Evolutionary conservation across 2,329 filamentous ascomycete species (phyloP).

Genomic region (Alternaria dauci): DNA sequence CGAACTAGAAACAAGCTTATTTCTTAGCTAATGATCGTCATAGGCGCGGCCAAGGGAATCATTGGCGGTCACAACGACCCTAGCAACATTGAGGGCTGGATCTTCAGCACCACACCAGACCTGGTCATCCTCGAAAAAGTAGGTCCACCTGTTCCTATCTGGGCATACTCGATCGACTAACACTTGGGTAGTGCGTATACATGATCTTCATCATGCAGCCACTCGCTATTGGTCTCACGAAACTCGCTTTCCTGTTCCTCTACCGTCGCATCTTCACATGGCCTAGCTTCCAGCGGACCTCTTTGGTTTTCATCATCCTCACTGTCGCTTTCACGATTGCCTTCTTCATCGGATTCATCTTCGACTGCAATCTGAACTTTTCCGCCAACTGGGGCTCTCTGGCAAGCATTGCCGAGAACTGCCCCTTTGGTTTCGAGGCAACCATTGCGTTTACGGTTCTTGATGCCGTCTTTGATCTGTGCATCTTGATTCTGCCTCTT

Average conservation of each 20-base stretch:
- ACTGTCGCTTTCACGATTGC: conserved; percentile 7
- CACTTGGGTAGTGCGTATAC: conserved; percentile 5
- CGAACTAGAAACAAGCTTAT: not conserved
- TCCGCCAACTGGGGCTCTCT: conserved; percentile 13
- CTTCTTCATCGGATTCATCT: conserved; percentile 17
- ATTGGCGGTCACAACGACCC: conserved; percentile 12
- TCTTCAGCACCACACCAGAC: conserved; percentile 9
- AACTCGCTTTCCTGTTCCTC: conserved; percentile 15
- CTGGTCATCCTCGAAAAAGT: conserved; percentile 13
- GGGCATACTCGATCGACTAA: not conserved
- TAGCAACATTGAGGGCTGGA: conserved; percentile 10
- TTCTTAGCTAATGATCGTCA: not conserved
- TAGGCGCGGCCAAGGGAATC: conserved; percentile 12
- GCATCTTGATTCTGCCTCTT: conserved; percentile 13
- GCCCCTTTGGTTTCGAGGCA: conserved; percentile 12
- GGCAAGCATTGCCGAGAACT: conserved; percentile 13
- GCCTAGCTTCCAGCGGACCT: conserved; percentile 9
- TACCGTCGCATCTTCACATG: conserved; percentile 15
- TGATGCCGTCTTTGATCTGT: conserved; percentile 13
- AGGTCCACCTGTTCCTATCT: not conserved
- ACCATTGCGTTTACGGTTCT: conserved; percentile 10
- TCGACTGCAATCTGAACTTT: conserved; percentile 15
- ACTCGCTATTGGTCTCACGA: conserved; percentile 11
- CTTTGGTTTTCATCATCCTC: conserved; percentile 4
- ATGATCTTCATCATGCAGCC: conserved; percentile 18